These are phyloP conservation scores for Cyberlindnera xishuangbannaensis DNA, from an alignment of 805 yeast species.

Conservation along the genomic window DNA sequence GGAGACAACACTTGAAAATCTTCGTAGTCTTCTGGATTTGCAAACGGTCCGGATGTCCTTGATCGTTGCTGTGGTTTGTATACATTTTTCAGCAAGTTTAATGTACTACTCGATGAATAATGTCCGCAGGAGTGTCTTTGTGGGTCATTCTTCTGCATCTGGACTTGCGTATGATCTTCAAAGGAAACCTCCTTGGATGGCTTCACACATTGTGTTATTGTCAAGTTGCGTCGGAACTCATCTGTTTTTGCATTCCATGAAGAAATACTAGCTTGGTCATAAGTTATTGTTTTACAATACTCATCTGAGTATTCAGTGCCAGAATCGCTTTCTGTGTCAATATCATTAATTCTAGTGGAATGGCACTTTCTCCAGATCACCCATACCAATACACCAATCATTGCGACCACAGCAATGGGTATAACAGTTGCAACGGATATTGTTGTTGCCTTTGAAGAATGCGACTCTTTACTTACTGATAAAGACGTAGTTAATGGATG, in stretches of 20 bases:
- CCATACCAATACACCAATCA: slow-evolving; percentile 7
- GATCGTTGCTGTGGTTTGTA: too few species aligned
- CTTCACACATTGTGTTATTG: too few species aligned
- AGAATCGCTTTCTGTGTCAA: slow-evolving; percentile 4
- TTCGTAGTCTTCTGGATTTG: slow-evolving; percentile 22
- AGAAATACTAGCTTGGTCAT: slow-evolving; percentile 22
- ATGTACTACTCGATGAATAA: slow-evolving; percentile 2
- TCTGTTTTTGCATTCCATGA: slow-evolving; percentile 23
- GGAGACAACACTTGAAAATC: slow-evolving; percentile 18
- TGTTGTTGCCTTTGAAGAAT: neutral
- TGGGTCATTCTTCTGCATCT: too few species aligned
- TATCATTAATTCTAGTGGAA: slow-evolving; percentile 2
- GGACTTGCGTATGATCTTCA: slow-evolving; percentile 4
- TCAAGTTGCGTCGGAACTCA: slow-evolving; percentile 13
- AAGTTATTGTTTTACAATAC: slow-evolving; percentile 16
- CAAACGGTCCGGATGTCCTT: slow-evolving; percentile 15
- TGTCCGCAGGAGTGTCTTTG: too few species aligned
- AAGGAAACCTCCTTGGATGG: neutral
- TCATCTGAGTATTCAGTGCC: slow-evolving; percentile 11
- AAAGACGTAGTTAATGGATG: too few species aligned
- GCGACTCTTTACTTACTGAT: neutral
- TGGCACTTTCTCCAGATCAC: slow-evolving; percentile 13
- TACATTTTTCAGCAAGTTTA: slow-evolving; percentile 3
- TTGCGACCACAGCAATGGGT: too few species aligned
- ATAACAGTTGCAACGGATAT: too few species aligned